These are phyloP conservation scores for Wickerhamiella australiensis DNA, from an alignment of 805 yeast genomes.

Conservation along the genomic window DNA sequence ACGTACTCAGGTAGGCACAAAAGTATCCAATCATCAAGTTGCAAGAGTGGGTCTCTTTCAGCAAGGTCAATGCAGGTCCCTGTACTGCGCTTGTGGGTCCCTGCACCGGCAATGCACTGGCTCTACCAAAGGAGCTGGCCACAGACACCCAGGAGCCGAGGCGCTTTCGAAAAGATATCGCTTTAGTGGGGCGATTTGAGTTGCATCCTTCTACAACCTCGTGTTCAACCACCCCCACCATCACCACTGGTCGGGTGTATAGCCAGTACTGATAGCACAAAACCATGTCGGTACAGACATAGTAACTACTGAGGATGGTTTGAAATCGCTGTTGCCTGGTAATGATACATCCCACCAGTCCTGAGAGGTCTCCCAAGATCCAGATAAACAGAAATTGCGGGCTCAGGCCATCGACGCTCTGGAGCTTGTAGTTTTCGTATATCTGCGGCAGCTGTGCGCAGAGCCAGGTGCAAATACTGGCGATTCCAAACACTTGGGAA, in stretches of 20 bases:
- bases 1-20: slow-evolving; percentile 71
- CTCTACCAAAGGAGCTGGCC: slow-evolving; percentile 13
- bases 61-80: neutral
- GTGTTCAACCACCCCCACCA: slow-evolving; percentile 12
- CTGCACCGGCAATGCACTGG: slow-evolving; percentile 11
- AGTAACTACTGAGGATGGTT: slow-evolving; percentile 56
- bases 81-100: no score
- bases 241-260: slow-evolving; percentile 33
- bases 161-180: slow-evolving; percentile 6
- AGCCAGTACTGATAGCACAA: slow-evolving; percentile 61
- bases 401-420: slow-evolving; percentile 59
- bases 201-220: slow-evolving; percentile 6
- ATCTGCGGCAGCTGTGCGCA: slow-evolving; percentile 69
- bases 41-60: slow-evolving; percentile 6
- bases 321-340: slow-evolving; percentile 79
- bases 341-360: slow-evolving; percentile 56
- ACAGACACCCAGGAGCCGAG: slow-evolving; percentile 12
- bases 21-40: slow-evolving; percentile 31
- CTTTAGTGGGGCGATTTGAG: slow-evolving; percentile 6
- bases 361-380: slow-evolving; percentile 52
- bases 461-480: slow-evolving; percentile 49
- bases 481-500: slow-evolving; percentile 21
- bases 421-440: slow-evolving; percentile 41
- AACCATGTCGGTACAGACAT: slow-evolving; percentile 56
- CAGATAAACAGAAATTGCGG: slow-evolving; percentile 47